These are phyloP conservation scores for Friedmanniomyces simplex DNA, from an alignment of 495 filamentous ascomycete genomes.

Conservation along the genomic window DNA sequence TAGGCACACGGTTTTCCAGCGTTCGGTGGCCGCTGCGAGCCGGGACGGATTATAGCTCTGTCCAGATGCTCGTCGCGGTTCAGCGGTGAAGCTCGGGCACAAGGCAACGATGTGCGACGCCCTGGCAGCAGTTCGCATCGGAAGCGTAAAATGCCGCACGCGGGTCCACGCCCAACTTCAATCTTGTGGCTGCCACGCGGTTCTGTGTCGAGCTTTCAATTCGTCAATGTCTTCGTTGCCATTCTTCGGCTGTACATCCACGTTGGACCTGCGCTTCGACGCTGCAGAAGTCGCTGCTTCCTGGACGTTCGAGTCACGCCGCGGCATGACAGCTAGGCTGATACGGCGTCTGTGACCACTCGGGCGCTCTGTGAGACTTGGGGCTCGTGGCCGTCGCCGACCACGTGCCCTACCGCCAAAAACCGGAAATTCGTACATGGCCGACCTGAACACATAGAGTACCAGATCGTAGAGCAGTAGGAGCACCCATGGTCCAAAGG, in stretches of 20 bases:
- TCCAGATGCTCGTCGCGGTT: not conserved
- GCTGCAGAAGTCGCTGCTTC: not conserved
- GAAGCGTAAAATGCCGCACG: not conserved
- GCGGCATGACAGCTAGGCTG: constrained; percentile 6
- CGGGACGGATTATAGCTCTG: too few relatives aligned
- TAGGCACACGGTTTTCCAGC: too few relatives aligned
- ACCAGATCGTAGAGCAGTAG: constrained; percentile 57
- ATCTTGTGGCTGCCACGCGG: not conserved
- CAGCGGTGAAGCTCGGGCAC: not conserved
- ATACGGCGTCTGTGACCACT: constrained; percentile 31
- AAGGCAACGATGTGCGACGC: not conserved
- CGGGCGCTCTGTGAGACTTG: constrained; percentile 51
- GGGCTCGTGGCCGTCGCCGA: constrained; percentile 49
- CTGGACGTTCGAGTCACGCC: not conserved
- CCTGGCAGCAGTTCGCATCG: not conserved
- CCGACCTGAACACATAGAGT: constrained; percentile 52
- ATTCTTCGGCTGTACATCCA: too few relatives aligned
- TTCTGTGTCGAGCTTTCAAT: too few relatives aligned
- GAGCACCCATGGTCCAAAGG: constrained; percentile 55
- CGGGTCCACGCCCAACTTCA: too few relatives aligned
- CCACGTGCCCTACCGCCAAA: constrained; percentile 56
- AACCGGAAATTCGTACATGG: constrained; percentile 49
- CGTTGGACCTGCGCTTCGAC: not conserved
- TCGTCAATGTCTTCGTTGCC: too few relatives aligned
- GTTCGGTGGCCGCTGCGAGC: too few relatives aligned